Conservation (phyloP, 257 asterid species). For the Petunia axillaris region DNA sequence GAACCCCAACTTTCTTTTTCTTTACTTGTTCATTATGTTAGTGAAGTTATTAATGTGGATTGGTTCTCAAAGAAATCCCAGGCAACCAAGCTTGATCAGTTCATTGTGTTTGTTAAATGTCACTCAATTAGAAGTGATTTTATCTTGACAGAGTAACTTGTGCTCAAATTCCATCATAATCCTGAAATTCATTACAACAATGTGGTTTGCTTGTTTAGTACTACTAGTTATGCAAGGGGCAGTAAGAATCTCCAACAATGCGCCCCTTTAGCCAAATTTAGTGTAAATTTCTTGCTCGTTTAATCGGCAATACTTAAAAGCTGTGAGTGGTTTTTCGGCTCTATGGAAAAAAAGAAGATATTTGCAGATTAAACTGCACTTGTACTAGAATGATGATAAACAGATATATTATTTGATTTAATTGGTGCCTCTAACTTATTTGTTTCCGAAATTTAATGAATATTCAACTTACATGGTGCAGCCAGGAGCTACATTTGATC, state of each 20-base stretch:
- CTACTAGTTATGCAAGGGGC: neutral
- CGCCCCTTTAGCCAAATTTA: neutral
- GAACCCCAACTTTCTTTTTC: conserved; percentile 16
- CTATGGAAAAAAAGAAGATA: neutral
- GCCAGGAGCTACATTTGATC: conserved; percentile 82
- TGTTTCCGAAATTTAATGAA: conserved; percentile 13
- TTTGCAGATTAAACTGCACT: neutral
- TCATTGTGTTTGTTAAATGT: neutral
- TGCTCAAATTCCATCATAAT: neutral
- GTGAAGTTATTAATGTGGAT: neutral
- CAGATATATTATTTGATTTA: neutral
- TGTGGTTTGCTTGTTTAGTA: neutral
- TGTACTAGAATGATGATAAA: neutral
- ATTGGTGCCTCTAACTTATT: neutral
- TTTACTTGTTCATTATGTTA: neutral
- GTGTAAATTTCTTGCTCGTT: neutral
- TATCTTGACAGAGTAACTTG: conserved; percentile 16
- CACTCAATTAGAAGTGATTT: neutral
- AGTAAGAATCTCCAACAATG: neutral
- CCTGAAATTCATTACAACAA: neutral
- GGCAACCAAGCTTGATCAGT: neutral
- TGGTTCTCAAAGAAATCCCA: neutral
- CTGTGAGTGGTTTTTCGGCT: neutral
- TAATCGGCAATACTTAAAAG: neutral
- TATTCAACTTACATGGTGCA: conserved; percentile 45